Conservation (phyloP, 176 grass and related monocot species). For the Cocos nucifera region DNA sequence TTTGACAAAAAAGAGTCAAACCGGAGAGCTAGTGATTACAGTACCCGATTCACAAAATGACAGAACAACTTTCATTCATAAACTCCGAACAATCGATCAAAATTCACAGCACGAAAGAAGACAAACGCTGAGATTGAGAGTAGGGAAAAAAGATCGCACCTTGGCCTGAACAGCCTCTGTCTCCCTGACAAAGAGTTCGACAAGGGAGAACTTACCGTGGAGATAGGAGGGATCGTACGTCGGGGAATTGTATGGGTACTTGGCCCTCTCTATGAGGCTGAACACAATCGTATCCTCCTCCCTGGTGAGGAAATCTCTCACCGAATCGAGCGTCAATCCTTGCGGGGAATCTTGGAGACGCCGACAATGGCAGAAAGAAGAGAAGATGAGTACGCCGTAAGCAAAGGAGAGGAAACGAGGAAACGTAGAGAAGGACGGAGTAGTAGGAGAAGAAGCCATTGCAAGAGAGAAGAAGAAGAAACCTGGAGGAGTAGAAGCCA, state of each 20-base stretch:
- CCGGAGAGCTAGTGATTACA: too few species aligned
- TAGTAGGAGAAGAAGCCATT: constrained; percentile 14
- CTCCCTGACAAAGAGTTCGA: constrained; percentile 45
- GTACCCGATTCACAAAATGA: too few species aligned
- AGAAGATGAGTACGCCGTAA: constrained; percentile 7
- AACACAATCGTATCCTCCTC: constrained; percentile 67
- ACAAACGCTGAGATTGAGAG: too few species aligned
- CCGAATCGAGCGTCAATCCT: constrained; percentile 38
- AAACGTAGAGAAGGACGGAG: background rate
- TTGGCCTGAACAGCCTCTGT: constrained; percentile 54
- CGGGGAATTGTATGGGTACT: constrained; percentile 35
- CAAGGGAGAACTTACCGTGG: constrained; percentile 19
- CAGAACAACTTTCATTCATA: too few species aligned
- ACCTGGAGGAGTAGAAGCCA: background rate
- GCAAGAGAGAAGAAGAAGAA: background rate
- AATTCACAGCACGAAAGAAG: too few species aligned
- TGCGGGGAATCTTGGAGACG: background rate
- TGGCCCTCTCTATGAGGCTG: constrained; percentile 74
- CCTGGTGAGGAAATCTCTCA: constrained; percentile 53
- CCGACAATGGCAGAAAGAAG: background rate
- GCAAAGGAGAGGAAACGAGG: background rate
- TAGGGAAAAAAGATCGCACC: constrained; percentile 19
- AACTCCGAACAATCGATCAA: too few species aligned
- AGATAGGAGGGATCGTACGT: constrained; percentile 20
- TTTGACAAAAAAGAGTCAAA: too few species aligned